phyloP scores from a whole-genome alignment of 768 basidiomycete species.

The Podaxis carcinomalis region DNA sequence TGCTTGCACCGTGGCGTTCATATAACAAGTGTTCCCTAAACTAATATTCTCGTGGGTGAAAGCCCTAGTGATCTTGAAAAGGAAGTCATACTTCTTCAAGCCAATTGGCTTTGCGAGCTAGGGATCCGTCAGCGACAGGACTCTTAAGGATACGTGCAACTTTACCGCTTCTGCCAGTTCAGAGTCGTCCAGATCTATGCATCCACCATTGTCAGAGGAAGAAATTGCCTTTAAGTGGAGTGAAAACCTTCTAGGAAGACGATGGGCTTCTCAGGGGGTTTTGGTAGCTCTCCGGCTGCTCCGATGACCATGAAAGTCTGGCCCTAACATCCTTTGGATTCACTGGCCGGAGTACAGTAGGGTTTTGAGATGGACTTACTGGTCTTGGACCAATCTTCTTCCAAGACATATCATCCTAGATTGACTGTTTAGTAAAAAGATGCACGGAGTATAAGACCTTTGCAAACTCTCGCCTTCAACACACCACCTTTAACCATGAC shows the following conservation, averaged over 20 bases:
- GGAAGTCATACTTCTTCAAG: slow-evolving; percentile 56
- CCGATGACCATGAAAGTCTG: slow-evolving; percentile 94
- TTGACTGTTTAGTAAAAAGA: neutral
- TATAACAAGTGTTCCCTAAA: slow-evolving; percentile 95
- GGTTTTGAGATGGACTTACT: slow-evolving; percentile 37
- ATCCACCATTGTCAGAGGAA: neutral
- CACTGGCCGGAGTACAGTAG: neutral
- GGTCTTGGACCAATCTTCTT: slow-evolving; percentile 79
- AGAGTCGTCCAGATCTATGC: slow-evolving; percentile 77
- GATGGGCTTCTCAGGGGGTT: slow-evolving; percentile 73
- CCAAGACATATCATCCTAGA: slow-evolving; percentile 84
- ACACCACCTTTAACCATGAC: slow-evolving; percentile 93
- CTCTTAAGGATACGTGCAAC: neutral
- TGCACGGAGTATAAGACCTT: neutral
- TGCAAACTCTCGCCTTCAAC: slow-evolving; percentile 61
- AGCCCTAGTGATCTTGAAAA: neutral
- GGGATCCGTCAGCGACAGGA: slow-evolving; percentile 9
- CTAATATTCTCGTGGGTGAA: slow-evolving; percentile 22
- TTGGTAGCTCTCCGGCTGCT: slow-evolving; percentile 86
- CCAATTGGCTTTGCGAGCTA: slow-evolving; percentile 82
- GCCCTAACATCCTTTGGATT: slow-evolving; percentile 41
- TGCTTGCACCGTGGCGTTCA: slow-evolving; percentile 95
- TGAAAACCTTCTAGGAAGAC: slow-evolving; percentile 81
- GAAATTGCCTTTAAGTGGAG: neutral
- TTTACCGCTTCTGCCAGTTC: slow-evolving; percentile 78